Evolutionary conservation across 73 alveolate species (phyloP).

Genomic region (Symbiodinium pilosum): DNA sequence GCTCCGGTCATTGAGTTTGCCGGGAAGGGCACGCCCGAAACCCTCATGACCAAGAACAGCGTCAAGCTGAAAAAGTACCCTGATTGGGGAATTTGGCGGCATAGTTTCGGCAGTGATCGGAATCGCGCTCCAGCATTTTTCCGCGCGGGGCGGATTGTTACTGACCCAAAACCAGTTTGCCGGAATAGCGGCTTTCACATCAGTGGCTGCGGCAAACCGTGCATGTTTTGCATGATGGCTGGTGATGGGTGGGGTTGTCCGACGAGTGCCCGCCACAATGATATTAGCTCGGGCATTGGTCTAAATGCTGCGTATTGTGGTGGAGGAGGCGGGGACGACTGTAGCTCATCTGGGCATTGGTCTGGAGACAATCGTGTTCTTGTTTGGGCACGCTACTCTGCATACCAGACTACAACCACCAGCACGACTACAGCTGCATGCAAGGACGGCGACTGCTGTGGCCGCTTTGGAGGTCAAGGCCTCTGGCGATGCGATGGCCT

Average conservation of each 20-base stretch:
- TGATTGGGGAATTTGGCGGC: background rate
- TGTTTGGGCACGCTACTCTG: conserved; percentile 11
- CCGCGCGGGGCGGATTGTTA: conserved; percentile 12
- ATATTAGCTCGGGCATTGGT: background rate
- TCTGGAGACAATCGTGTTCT: conserved; percentile 20
- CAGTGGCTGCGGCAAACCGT: conserved; percentile 12
- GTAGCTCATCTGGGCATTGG: conserved; percentile 10
- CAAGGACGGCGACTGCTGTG: conserved; percentile 21
- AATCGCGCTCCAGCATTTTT: conserved; percentile 8
- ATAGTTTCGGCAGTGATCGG: background rate
- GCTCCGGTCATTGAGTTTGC: background rate
- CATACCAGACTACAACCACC: conserved; percentile 9
- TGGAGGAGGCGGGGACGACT: background rate
- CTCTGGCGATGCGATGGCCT: conserved; percentile 26
- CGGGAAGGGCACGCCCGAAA: conserved; percentile 50
- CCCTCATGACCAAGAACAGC: conserved; percentile 45
- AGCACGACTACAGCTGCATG: background rate
- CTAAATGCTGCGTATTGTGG: conserved; percentile 6
- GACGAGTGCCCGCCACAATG: background rate
- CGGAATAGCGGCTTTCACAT: background rate
- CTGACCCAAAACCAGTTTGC: conserved; percentile 14
- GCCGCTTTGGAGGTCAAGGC: conserved; percentile 3
- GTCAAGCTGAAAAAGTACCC: conserved; percentile 14
- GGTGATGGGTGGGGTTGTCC: conserved; percentile 7
- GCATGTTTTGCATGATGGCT: conserved; percentile 32